Percentiles rank a stretch among this genome's conserved stretches.
These are phyloP conservation scores for Saccharomyces hybrid DNA, from an alignment of 1,139 yeast species.

Conservation along the genomic window DNA sequence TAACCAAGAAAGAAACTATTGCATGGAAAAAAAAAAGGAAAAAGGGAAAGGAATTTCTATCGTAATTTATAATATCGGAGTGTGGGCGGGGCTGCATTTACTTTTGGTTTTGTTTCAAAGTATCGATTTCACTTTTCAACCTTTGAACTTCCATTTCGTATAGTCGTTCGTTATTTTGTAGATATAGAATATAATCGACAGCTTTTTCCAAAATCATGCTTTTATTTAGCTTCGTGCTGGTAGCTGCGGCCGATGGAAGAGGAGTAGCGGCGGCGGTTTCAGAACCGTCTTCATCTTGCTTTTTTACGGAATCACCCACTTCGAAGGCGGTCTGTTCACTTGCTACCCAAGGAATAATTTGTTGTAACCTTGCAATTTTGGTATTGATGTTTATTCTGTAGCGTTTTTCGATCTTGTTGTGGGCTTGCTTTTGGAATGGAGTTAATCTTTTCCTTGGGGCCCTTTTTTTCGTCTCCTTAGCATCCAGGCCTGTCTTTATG, in stretches of 20 bases:
- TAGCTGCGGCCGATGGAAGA: slow-evolving; percentile 9
- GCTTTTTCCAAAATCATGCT: slow-evolving; percentile 62
- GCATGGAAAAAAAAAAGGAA: not conserved
- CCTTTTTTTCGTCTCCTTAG: slow-evolving; percentile 34
- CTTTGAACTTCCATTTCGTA: slow-evolving; percentile 29
- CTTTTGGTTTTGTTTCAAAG: slow-evolving; percentile 12
- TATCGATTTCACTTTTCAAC: slow-evolving; percentile 31
- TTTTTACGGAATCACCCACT: slow-evolving; percentile 32
- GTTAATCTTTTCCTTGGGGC: slow-evolving; percentile 53
- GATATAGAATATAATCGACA: slow-evolving; percentile 46
- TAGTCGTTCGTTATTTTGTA: slow-evolving; percentile 41
- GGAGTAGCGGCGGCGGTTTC: slow-evolving; percentile 3
- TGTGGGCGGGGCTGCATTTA: not conserved
- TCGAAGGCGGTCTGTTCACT: slow-evolving; percentile 52
- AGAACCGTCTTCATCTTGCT: slow-evolving; percentile 4
- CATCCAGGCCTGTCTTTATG: slow-evolving; percentile 1
- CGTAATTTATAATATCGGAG: not conserved
- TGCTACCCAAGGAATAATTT: slow-evolving; percentile 55
- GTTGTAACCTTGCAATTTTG: slow-evolving; percentile 57
- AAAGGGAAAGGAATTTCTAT: not conserved
- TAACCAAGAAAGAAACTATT: not conserved
- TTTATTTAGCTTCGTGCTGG: slow-evolving; percentile 44
- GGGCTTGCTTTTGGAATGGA: slow-evolving; percentile 59
- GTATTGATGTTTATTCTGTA: slow-evolving; percentile 66
- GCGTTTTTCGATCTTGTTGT: slow-evolving; percentile 60